These are phyloP conservation scores for Trichothecium sympodiale DNA, from an alignment of 2,329 filamentous ascomycete species.

Conservation along the genomic window DNA sequence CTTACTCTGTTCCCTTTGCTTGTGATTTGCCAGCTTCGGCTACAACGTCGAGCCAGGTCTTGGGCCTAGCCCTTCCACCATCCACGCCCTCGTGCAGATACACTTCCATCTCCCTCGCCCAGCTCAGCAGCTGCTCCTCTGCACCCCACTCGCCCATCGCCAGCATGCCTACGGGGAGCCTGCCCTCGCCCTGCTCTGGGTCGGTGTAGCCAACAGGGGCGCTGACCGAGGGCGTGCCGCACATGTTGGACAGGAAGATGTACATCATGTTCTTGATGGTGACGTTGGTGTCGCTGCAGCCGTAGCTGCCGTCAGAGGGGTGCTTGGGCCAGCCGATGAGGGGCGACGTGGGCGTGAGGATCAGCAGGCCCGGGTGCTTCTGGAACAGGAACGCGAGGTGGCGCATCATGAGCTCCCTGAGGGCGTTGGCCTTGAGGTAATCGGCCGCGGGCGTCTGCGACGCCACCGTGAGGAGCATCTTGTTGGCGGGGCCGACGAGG, in stretches of 20 bases:
- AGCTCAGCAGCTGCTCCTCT: conserved; percentile 52
- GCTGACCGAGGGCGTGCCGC: conserved; percentile 63
- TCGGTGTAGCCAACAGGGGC: conserved; percentile 65
- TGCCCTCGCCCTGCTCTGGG: conserved; percentile 43
- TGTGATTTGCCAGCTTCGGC: too few relatives aligned
- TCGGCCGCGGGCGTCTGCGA: conserved; percentile 56
- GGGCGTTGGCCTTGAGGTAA: conserved; percentile 58
- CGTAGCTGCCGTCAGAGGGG: conserved; percentile 52
- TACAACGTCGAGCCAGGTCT: conserved; percentile 49
- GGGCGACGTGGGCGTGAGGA: conserved; percentile 70
- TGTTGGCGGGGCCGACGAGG: conserved; percentile 54
- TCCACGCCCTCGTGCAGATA: conserved; percentile 39
- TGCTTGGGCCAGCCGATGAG: conserved; percentile 61
- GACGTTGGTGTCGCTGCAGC: conserved; percentile 62
- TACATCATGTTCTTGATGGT: conserved; percentile 75
- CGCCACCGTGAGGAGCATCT: conserved; percentile 56
- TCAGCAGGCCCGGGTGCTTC: conserved; percentile 61
- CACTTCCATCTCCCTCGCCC: conserved; percentile 44
- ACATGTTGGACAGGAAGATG: conserved; percentile 75
- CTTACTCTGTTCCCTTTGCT: too few relatives aligned
- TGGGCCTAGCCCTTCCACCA: conserved; percentile 38
- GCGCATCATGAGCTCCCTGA: conserved; percentile 68
- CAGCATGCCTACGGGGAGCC: conserved; percentile 49
- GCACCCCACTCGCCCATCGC: conserved; percentile 56
- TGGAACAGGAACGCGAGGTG: conserved; percentile 64